Base-by-base conservation (phyloP, 805 yeast genomes). In the Metschnikowia noctiluminum region DNA sequence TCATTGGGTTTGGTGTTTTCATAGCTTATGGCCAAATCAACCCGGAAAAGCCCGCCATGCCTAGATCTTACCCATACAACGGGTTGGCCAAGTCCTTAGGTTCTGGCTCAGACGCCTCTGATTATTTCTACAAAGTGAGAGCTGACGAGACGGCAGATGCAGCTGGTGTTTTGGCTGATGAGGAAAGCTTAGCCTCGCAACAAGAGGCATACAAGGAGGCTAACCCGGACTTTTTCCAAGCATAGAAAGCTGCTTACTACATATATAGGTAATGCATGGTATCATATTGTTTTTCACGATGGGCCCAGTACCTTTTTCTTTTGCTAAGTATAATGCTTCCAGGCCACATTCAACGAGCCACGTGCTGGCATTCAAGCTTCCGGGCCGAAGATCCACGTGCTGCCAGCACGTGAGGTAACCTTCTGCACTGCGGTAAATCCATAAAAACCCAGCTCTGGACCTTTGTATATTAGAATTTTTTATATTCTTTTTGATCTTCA, bases 81-180 rank as follows among this genome's bases (percentile, higher is more conserved):
- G 96, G 96, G 3, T 76, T 89, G 57, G 87, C 87, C 59, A 78
- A 74, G 62, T 88, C 79, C 52, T 73, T 87, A 52, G 96, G 96
- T 45, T 87, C 87, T 7, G 74, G 73, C 32, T 49, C 46, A 32
- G 58, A 59, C 21, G 57, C 63, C 50, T 56, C 59, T 35, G 68
- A 59, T 46, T 52, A 53, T 51, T 71, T 71, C 54, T 72, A 70
- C 62, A 68, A 70, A 55, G 76, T 70, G 39, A 68, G 61, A 57
- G 70, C 75, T 26, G 78, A 73, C 56, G 40, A 54, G 28, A 57
- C 63, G 30, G 78, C 78, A 7, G 73, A 67, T 41, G 50, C 60
- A 31, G 69, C 70, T 43, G 71, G 73, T 10, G 49, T 69, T 49
- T 70, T 73, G 58, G 59, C 66, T 6, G 61, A 56, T 30, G 74